Percentiles rank a stretch among this genome's conserved stretches.
Evolutionary conservation across 176 grass and related monocot species (phyloP).

Genomic region (Juncus effusus): DNA sequence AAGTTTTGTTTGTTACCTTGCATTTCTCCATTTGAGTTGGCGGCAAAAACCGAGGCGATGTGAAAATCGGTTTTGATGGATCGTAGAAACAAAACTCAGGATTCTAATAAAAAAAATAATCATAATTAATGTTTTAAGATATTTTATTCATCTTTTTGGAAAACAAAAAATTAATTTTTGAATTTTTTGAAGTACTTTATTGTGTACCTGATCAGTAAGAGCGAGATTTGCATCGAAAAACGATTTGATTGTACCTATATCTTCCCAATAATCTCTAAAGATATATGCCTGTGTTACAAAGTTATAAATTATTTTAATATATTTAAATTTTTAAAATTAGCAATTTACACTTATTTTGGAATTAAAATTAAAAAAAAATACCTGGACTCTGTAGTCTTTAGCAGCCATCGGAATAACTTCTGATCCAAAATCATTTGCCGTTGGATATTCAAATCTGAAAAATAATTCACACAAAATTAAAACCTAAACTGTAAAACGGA

Average conservation of each 20-base stretch:
- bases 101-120: slow-evolving; percentile 35
- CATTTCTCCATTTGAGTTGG: slow-evolving; percentile 75
- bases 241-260: slow-evolving; percentile 83
- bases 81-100: slow-evolving; percentile 76
- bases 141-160: slow-evolving; percentile 13
- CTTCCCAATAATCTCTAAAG: slow-evolving; percentile 80
- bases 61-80: slow-evolving; percentile 67
- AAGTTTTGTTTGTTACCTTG: slow-evolving; percentile 35
- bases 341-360: not conserved
- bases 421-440: slow-evolving; percentile 84
- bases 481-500: not conserved
- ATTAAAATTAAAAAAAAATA: slow-evolving; percentile 27
- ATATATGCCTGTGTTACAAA: slow-evolving; percentile 46
- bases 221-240: slow-evolving; percentile 84
- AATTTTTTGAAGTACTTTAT: not conserved
- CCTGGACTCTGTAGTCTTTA: slow-evolving; percentile 71
- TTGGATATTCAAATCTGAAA: slow-evolving; percentile 56
- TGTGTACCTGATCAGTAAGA: slow-evolving; percentile 61
- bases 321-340: not conserved
- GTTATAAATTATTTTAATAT: not conserved
- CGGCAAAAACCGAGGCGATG: slow-evolving; percentile 65
- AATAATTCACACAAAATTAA: slow-evolving; percentile 6
- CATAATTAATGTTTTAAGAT: slow-evolving; percentile 10
- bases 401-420: slow-evolving; percentile 75
- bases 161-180: slow-evolving; percentile 2